Evolutionary conservation across 2,329 filamentous ascomycete genomes (phyloP).

Genomic region (Penicillium occitanis): DNA sequence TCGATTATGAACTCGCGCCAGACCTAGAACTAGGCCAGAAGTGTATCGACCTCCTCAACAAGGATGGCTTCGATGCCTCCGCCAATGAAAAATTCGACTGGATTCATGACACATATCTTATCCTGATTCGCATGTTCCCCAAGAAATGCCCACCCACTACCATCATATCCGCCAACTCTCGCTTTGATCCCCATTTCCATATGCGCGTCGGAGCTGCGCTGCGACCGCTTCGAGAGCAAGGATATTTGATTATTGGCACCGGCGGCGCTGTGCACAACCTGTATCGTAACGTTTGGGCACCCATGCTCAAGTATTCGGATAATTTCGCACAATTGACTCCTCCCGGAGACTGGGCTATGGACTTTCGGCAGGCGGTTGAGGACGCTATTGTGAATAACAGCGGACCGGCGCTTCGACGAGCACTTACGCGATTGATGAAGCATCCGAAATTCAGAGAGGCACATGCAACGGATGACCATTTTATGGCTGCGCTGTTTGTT

Average conservation of each 20-base stretch:
- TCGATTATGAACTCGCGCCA: constrained; percentile 60
- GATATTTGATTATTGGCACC: constrained; percentile 59
- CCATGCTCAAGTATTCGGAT: constrained; percentile 63
- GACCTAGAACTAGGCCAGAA: constrained; percentile 56
- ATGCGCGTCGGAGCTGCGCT: constrained; percentile 59
- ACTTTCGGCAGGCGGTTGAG: constrained; percentile 65
- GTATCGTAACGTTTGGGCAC: constrained; percentile 65
- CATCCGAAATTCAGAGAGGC: constrained; percentile 65
- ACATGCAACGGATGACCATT: constrained; percentile 69
- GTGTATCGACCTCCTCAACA: constrained; percentile 52
- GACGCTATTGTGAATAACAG: constrained; percentile 57
- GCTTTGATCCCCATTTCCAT: constrained; percentile 58
- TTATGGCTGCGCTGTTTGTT: constrained; percentile 65
- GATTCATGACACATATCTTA: constrained; percentile 71
- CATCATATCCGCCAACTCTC: constrained; percentile 56
- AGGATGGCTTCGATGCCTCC: constrained; percentile 55
- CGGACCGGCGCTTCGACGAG: constrained; percentile 56
- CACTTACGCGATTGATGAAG: constrained; percentile 65
- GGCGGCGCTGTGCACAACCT: constrained; percentile 70
- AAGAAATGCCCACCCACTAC: constrained; percentile 64
- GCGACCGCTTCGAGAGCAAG: constrained; percentile 55
- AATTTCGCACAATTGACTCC: constrained; percentile 62
- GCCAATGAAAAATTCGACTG: constrained; percentile 62
- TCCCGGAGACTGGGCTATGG: constrained; percentile 60
- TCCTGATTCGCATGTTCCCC: constrained; percentile 70